phyloP scores from a whole-genome alignment of 768 basidiomycete species.

The Mycena vitilis region DNA sequence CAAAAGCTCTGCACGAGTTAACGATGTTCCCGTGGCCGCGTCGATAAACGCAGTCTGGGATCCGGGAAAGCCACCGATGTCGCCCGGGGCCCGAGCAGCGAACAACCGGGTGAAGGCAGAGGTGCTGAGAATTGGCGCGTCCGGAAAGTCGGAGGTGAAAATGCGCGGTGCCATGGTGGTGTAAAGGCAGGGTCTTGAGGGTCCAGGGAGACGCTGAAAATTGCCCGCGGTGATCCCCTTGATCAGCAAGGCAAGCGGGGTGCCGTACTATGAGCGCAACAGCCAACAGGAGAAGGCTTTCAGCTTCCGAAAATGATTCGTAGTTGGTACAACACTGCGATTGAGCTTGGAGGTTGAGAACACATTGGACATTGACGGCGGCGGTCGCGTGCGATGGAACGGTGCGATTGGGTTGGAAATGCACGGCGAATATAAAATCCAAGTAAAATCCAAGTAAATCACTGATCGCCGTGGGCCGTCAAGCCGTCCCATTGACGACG shows the following conservation, averaged over 20 bases:
- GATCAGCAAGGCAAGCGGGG: not conserved
- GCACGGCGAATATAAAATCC: no score
- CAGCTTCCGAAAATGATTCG: no score
- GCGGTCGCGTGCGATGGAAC: no score
- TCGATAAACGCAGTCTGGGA: slow-evolving; percentile 72
- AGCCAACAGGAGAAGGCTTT: no score
- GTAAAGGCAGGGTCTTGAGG: not conserved
- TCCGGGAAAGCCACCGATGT: slow-evolving; percentile 57
- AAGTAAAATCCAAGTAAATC: no score
- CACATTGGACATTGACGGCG: no score
- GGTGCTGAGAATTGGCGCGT: slow-evolving; percentile 50
- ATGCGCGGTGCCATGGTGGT: slow-evolving; percentile 51
- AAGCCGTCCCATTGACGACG: no score
- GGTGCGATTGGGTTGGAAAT: no score
- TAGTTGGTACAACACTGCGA: no score
- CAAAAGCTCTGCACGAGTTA: slow-evolving; percentile 69
- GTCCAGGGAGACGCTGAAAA: not conserved
- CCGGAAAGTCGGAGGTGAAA: slow-evolving; percentile 58
- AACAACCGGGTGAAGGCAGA: slow-evolving; percentile 66
- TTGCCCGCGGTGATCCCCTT: not conserved
- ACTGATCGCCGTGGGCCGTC: no score
- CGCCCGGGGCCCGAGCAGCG: slow-evolving; percentile 38
- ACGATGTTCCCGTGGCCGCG: slow-evolving; percentile 62
- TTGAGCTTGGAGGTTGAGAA: no score
- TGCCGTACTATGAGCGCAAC: no score